phyloP scores from a whole-genome alignment of 1,284 basidiomycete genomes.

The Amylostereum chailletii region DNA sequence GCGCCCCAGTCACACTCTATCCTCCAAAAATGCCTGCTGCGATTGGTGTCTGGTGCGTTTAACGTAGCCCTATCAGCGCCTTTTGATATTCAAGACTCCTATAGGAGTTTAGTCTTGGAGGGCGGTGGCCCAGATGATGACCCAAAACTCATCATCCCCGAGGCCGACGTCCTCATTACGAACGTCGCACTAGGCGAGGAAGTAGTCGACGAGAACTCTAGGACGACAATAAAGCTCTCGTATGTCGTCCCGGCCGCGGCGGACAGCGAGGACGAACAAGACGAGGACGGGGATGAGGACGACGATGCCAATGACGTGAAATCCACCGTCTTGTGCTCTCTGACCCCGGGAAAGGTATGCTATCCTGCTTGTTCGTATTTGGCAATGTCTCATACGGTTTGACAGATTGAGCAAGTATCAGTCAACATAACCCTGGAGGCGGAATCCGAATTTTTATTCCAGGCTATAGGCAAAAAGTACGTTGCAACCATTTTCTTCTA shows the following conservation, averaged over 20 bases:
- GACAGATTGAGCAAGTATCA: conserved; percentile 72
- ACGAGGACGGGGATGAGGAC: conserved; percentile 30
- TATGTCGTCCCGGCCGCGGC: conserved; percentile 42
- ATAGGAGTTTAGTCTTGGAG: conserved; percentile 52
- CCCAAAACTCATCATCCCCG: conserved; percentile 51
- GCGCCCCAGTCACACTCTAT: neutral
- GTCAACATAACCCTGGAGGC: conserved; percentile 72
- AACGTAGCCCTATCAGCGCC: conserved; percentile 5
- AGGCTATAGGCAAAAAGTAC: conserved; percentile 82
- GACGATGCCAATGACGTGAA: conserved; percentile 34
- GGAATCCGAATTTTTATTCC: conserved; percentile 63
- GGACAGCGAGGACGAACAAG: conserved; percentile 44
- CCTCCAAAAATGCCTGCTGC: conserved; percentile 40
- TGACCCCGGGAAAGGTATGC: conserved; percentile 64
- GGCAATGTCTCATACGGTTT: neutral
- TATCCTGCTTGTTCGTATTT: neutral
- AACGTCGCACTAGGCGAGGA: conserved; percentile 78
- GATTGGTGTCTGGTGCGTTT: conserved; percentile 53
- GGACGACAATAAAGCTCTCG: conserved; percentile 76
- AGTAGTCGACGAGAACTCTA: conserved; percentile 52
- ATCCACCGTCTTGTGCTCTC: conserved; percentile 53
- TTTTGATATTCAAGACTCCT: conserved; percentile 5
- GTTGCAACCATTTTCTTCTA: conserved; percentile 13
- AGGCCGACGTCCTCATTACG: conserved; percentile 73
- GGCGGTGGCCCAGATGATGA: conserved; percentile 64